These are phyloP conservation scores for Dicorynia guianensis DNA, from an alignment of 306 rosid genomes.

Conservation along the genomic window DNA sequence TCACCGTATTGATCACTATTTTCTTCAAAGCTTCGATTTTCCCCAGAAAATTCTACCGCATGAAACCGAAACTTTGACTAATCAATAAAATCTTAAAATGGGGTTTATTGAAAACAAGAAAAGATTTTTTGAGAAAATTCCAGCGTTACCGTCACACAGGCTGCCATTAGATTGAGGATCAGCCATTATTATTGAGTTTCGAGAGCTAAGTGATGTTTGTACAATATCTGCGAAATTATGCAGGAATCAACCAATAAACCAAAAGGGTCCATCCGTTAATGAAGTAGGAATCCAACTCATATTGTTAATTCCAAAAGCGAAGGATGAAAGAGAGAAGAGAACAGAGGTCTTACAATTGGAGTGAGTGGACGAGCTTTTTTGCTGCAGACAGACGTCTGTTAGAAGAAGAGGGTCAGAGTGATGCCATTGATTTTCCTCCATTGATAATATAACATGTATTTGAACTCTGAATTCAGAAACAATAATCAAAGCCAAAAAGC, in stretches of 20 bases:
- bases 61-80: not conserved
- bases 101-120: conserved; percentile 33
- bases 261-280: conserved; percentile 27
- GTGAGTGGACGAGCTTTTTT: conserved; percentile 33
- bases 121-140: not conserved
- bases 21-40: conserved; percentile 39
- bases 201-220: conserved; percentile 45
- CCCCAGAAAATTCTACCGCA: conserved; percentile 39
- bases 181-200: conserved; percentile 47
- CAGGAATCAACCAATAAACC: conserved; percentile 13
- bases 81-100: conserved; percentile 30
- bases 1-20: conserved; percentile 39
- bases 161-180: conserved; percentile 45
- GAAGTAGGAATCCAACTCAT: conserved; percentile 14
- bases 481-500: conserved; percentile 30
- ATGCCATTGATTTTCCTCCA: conserved; percentile 60
- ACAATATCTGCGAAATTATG: conserved; percentile 42
- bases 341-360: conserved; percentile 49
- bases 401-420: conserved; percentile 64
- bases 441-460: conserved; percentile 41
- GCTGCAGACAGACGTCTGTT: conserved; percentile 57
- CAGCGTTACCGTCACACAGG: conserved; percentile 40
- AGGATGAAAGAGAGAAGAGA: not conserved
- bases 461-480: conserved; percentile 43
- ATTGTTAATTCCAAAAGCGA: not conserved